These are phyloP conservation scores for Somion occarium DNA, from an alignment of 1,284 basidiomycete genomes.

Conservation along the genomic window DNA sequence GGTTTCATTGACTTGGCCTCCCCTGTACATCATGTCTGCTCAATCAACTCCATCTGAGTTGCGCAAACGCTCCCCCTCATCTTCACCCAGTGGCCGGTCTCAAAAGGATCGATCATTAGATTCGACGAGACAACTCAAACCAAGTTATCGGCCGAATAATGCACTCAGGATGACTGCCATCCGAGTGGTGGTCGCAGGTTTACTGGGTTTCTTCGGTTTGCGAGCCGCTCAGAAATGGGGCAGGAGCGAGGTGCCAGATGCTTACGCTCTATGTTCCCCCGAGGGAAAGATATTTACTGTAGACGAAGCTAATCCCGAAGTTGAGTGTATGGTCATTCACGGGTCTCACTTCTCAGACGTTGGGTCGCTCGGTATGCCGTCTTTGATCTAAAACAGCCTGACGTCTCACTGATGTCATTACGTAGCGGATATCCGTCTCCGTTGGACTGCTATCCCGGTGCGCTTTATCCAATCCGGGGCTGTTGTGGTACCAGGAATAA, in stretches of 20 bases:
- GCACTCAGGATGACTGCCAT: too few relatives aligned
- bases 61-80: not conserved
- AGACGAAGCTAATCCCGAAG: slow-evolving; percentile 41
- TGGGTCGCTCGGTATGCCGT: slow-evolving; percentile 51
- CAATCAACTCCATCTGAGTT: not conserved
- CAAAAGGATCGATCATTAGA: not conserved
- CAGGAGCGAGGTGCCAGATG: slow-evolving; percentile 13
- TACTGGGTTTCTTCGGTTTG: not conserved
- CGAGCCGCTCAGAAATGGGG: not conserved
- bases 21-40: not conserved
- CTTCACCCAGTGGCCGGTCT: not conserved
- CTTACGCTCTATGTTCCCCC: slow-evolving; percentile 56
- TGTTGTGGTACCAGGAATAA: slow-evolving; percentile 63
- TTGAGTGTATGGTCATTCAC: slow-evolving; percentile 57
- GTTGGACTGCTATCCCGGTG: slow-evolving; percentile 36
- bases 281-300: slow-evolving; percentile 53
- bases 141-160: too few relatives aligned
- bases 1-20: not conserved
- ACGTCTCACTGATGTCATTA: not conserved
- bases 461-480: slow-evolving; percentile 49
- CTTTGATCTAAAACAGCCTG: slow-evolving; percentile 2
- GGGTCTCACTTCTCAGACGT: slow-evolving; percentile 44
- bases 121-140: not conserved
- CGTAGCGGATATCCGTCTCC: slow-evolving; percentile 40
- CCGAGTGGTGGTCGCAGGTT: not conserved